Evolutionary conservation across 2,329 filamentous ascomycete genomes (phyloP), one percentile per base, ranked within the genome.

Genomic region (Trichoderma afroharzianum): DNA sequence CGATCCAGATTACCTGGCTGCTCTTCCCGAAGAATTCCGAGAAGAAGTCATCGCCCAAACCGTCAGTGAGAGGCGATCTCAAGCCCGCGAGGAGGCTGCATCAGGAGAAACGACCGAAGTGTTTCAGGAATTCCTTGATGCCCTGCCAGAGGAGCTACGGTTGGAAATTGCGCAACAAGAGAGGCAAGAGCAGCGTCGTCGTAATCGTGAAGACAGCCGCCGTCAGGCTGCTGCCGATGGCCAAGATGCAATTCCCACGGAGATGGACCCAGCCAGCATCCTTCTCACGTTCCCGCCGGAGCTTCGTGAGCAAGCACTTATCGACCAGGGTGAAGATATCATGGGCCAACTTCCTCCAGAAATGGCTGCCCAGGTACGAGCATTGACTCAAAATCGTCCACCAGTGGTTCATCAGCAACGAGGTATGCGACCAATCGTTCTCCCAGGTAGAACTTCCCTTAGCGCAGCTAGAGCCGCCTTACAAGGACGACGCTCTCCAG

Each of bases 41-140:
- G 95, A 98, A 80, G 96, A 99, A 79, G 96, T 99, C 63, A 93
- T 99, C 74, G 94, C 97, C 80, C 91, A 95, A 73, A 94, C 97
- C 72, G 88, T 97, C 74, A 94, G 93, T 67, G 91, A 93, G 74
- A 89, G 95, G 75, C 90, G 95, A 74, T 92, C 92, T 8, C 90
- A 96, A 80, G 93, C 93, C 55, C 81, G 91, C 79, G 80, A 92
- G 84, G 82, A 90, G 80, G 89, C 88, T 26, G 88, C 87, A 70
- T 87, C 88, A 21, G 93, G 95, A 72, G 91, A 94, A 76, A 90
- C 93, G 39, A 92, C 90, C 4, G 93, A 95, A 76, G 95, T 97
- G 73, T 95, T 94, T 81, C 92, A 93, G 74, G 95, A 98, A 77
- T 99, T 99, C 81, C 86, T 99, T 12, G 93, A 98, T 78, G 96